Percentiles rank a stretch among this genome's conserved stretches.
These are phyloP conservation scores for Sporobolomyces pararoseus DNA, from an alignment of 768 basidiomycete genomes.

Conservation along the genomic window DNA sequence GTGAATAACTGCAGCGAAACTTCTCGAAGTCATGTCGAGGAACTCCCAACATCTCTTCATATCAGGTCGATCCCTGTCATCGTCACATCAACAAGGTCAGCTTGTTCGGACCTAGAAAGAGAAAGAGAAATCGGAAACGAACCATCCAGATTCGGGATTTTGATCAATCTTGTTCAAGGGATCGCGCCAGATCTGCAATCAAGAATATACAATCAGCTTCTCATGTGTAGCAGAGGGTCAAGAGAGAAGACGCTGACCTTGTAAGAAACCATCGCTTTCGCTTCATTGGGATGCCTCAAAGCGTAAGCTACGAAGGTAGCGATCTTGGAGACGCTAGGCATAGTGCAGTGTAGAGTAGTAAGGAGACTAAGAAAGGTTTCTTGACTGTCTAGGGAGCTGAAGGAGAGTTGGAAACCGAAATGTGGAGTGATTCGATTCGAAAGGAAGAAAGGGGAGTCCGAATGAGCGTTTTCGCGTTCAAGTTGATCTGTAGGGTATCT, in stretches of 20 bases:
- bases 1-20: constrained; percentile 89
- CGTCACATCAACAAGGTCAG: no score
- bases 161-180: constrained; percentile 61
- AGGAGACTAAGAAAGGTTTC: neutral
- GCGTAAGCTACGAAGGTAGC: constrained; percentile 1
- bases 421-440: neutral
- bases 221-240: no score
- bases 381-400: neutral
- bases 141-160: constrained; percentile 75
- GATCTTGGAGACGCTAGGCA: constrained; percentile 12
- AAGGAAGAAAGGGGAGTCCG: neutral
- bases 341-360: neutral
- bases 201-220: no score
- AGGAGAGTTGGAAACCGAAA: neutral
- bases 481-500: neutral
- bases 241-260: constrained; percentile 52
- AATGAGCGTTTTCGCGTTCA: neutral
- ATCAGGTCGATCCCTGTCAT: constrained; percentile 61
- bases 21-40: constrained; percentile 80
- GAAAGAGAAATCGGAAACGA: neutral
- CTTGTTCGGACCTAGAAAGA: neutral
- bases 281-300: constrained; percentile 76
- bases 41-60: constrained; percentile 91
- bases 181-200: constrained; percentile 51
- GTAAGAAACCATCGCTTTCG: constrained; percentile 76